phyloP scores from a whole-genome alignment of 345 rosid species.

The Cardamine chenopodiifolia region DNA sequence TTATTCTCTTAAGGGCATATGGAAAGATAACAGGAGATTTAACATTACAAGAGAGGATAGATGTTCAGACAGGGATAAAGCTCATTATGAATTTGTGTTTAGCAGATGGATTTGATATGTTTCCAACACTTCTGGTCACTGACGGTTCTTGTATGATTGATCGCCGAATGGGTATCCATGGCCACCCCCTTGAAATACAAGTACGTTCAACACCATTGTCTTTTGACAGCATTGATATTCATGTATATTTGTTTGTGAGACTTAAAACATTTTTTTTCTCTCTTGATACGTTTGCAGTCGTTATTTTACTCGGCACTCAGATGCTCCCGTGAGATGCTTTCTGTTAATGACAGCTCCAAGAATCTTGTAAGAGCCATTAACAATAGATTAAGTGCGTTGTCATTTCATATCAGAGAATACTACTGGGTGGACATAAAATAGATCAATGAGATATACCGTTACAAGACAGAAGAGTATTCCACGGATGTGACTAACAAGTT shows the following conservation, averaged over 20 bases:
- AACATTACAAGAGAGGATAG: slow-evolving; percentile 80
- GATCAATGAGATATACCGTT: slow-evolving; percentile 88
- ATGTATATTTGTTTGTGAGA: background rate
- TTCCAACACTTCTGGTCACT: slow-evolving; percentile 80
- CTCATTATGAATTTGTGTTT: slow-evolving; percentile 73
- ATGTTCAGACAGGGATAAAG: slow-evolving; percentile 85
- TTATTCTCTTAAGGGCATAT: slow-evolving; percentile 79
- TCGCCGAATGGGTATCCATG: slow-evolving; percentile 85
- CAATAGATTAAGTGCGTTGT: slow-evolving; percentile 79
- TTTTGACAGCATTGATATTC: background rate
- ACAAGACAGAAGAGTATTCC: slow-evolving; percentile 90
- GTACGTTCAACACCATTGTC: slow-evolving; percentile 45
- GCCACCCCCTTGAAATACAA: slow-evolving; percentile 94
- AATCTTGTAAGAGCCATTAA: slow-evolving; percentile 74
- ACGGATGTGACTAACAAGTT: slow-evolving; percentile 82
- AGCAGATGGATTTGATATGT: slow-evolving; percentile 91
- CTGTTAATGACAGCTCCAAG: slow-evolving; percentile 64
- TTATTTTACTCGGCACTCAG: slow-evolving; percentile 78
- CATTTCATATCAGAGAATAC: slow-evolving; percentile 88
- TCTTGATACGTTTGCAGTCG: slow-evolving; percentile 50
- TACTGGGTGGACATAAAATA: slow-evolving; percentile 86
- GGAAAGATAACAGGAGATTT: slow-evolving; percentile 86
- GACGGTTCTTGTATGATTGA: slow-evolving; percentile 97
- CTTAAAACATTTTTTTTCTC: background rate
- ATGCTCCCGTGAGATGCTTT: slow-evolving; percentile 78